Percentiles rank a stretch among this genome's conserved stretches.
phyloP scores from a whole-genome alignment of 2,329 filamentous ascomycete genomes.

The Monosporascus sp. region DNA sequence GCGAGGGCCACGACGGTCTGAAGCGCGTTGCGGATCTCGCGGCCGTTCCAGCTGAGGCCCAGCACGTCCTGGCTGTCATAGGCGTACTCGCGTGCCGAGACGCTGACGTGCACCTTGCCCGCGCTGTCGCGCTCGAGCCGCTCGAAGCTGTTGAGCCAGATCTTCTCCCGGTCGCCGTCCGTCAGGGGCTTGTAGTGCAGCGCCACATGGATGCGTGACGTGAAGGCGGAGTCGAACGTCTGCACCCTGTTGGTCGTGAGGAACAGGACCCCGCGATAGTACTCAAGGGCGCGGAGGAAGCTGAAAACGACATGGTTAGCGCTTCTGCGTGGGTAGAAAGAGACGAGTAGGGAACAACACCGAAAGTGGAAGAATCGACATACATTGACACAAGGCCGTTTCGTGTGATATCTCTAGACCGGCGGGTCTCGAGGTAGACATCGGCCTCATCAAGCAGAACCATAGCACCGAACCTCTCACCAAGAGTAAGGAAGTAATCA shows the following conservation, averaged over 20 bases:
- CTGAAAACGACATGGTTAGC: background rate
- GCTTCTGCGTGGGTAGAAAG: no score
- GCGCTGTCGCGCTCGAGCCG: conserved; percentile 36
- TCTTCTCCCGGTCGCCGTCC: conserved; percentile 37
- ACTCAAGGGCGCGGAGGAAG: conserved; percentile 47
- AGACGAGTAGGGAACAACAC: no score
- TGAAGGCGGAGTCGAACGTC: conserved; percentile 43
- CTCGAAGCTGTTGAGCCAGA: conserved; percentile 43
- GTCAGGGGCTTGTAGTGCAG: conserved; percentile 39
- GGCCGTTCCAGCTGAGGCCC: conserved; percentile 31
- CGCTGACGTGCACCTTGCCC: conserved; percentile 31
- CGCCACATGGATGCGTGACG: conserved; percentile 44
- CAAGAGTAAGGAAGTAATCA: conserved; percentile 43
- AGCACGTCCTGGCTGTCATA: conserved; percentile 32
- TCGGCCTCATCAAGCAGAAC: conserved; percentile 56
- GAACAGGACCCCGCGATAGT: conserved; percentile 46
- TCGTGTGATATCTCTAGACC: conserved; percentile 36
- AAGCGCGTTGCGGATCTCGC: conserved; percentile 30
- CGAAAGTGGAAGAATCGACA: background rate
- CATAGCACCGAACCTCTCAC: conserved; percentile 44
- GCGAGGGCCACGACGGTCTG: conserved; percentile 25
- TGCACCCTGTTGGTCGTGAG: conserved; percentile 46
- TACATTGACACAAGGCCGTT: conserved; percentile 42
- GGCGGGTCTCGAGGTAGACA: conserved; percentile 52
- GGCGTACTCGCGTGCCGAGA: conserved; percentile 35